Conservation (phyloP, 73 alveolate species). For the Blepharisma japonicum region DNA sequence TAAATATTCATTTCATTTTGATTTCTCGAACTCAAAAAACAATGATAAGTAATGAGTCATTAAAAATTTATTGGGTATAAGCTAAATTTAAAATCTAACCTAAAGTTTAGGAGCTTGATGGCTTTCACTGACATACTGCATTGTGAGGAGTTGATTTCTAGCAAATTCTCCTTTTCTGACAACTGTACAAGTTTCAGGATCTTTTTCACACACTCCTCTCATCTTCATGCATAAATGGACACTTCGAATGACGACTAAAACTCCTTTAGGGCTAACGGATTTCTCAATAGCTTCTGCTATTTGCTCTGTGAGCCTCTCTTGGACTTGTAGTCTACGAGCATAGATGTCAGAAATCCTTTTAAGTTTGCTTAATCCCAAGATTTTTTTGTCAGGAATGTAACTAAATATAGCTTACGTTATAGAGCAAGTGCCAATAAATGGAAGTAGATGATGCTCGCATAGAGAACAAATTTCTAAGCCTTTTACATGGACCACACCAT, state of each 20-base stretch:
- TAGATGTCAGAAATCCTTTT: conserved; percentile 30
- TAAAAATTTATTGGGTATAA: too few relatives aligned
- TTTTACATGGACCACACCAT: conserved; percentile 12
- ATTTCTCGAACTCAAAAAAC: too few relatives aligned
- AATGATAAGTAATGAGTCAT: too few relatives aligned
- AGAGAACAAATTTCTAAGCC: conserved; percentile 26
- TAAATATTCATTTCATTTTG: too few relatives aligned
- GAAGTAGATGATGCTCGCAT: conserved; percentile 41
- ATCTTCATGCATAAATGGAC: conserved; percentile 29
- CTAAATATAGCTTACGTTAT: not conserved
- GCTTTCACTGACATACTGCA: not conserved
- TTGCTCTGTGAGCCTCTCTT: conserved; percentile 36
- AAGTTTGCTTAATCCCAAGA: conserved; percentile 33
- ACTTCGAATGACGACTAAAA: conserved; percentile 6
- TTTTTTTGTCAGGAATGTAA: conserved; percentile 32
- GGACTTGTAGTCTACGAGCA: conserved; percentile 37
- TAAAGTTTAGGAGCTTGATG: not conserved
- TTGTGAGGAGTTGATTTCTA: not conserved
- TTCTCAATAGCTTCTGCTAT: conserved; percentile 37
- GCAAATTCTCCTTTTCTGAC: not conserved
- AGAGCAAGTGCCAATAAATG: conserved; percentile 35
- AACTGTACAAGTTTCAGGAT: conserved; percentile 11
- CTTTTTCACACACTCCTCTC: conserved; percentile 26
- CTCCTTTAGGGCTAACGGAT: conserved; percentile 25
- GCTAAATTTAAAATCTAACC: too few relatives aligned